Base-by-base conservation (phyloP, 2,329 filamentous ascomycete species). In the Aspergillus sp. region DNA sequence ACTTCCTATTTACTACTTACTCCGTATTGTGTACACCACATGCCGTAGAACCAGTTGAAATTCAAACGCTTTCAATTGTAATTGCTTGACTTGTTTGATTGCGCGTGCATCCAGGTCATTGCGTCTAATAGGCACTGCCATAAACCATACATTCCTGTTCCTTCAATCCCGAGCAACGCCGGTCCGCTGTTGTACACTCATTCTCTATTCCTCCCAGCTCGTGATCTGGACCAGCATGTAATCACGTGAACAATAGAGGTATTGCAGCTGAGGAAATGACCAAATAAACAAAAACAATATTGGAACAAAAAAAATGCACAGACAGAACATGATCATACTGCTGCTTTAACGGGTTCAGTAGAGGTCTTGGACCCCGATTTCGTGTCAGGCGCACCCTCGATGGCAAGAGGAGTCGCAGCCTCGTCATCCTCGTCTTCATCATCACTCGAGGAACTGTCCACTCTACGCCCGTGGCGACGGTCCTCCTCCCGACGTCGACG, bases 401-500 rank as follows among this genome's bases (percentile, higher is more conserved):
- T 73, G 21, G 72, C 68, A 17, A 71, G 66, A 30, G 66, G 68
- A 3, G 60, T 62, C 50, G 69, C 67, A 21, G 32, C 39, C n/a
- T 44, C 41, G 8, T 73, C 65, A 17, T 71, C 69, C 8, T 75
- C 72, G 17, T 73, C 71, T 39, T 79, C 75, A 15, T 76, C 75
- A 19, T 75, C 73, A 50, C 72, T 76, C 3, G 74, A 77, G 5
- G 69, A 68, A 30, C 72, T 72, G 17, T 70, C 68, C 10, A 66
- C 61, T 5, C 60, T 60, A 10, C 63, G 68, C n/a, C 74, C 73
- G 19, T 71, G 69, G 15, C 71, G 75, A 50, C 79, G 80, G 54
- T 71, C 68, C 62, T 82, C 79, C 58, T 78, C 80, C 58, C 79
- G 76, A 36, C 75, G 76, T 58, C 71, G 75, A 36, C 75, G 77